Base-by-base conservation (phyloP, 2,329 filamentous ascomycete genomes). In the Pseudovirgaria hyperparasitica region DNA sequence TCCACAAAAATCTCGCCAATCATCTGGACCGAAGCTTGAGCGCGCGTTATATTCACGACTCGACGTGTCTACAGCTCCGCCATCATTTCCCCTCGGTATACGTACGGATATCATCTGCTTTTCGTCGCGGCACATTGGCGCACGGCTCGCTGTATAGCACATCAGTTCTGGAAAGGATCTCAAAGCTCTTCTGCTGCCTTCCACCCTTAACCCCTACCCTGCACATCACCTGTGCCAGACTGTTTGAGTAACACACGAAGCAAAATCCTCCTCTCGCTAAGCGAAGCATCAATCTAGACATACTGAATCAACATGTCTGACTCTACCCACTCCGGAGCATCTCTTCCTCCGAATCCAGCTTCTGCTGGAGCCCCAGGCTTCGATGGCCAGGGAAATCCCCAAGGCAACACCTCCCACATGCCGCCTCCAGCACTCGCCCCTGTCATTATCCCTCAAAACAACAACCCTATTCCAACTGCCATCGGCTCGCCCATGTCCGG, bases 361-460 rank as follows among this genome's bases (percentile, higher is more conserved):
- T 60, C 76, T 43, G 65, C 72, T 41, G 77, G 74, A 48, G 76
- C 76, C 40, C 76, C 81, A 42, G 82, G 79, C 50, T 86, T 80
- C 57, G 81, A 86, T 55, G 80, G 82, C 50, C 79, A 82, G 58
- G 58, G 57, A 42, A 77, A 77, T 50, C 69, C 68, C 40, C 78
- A 82, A 59, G 60, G 65, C 38, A 76, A 76, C 51, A 67, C 74
- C 37, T 60, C 70, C 40, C 80, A 90, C 55, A 86, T 94, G 79
- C 80, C 82, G 32, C 86, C 87, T 31, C 85, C 85, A 35, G 80
- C 86, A 41, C 75, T 93, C 35, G 80, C 92, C 23, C 72, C 76
- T 28, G 70, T 80, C 40, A 74, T 78, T 54, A 96, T 96, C 48
- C 86, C 87, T 16, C 84, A 90, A 59, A 96, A 94, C 64, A 94